Base-by-base conservation (phyloP, 177 flowering plant genomes). In the Vitis hybrid region DNA sequence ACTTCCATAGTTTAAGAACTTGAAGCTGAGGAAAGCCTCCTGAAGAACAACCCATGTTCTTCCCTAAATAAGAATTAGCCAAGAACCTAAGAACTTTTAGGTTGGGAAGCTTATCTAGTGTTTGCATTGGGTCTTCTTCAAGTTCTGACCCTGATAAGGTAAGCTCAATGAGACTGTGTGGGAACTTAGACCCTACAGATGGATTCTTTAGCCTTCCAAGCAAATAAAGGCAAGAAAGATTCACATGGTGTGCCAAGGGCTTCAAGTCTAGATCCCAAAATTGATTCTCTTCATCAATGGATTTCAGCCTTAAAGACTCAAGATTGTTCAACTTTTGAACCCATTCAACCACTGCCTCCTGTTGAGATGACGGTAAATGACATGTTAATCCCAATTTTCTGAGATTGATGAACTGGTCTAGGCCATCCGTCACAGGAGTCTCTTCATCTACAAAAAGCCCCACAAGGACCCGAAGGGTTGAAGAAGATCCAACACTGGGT, bases 61-160 rank as follows among this genome's bases (percentile, higher is more conserved):
- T 29, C 22, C 70, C 65, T 3, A 16, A n/a, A 49, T 58, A 72
- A 14, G 75, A 72, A 1, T 57, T 33, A 6, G 69, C 50, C 8
- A 64, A 59, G 5, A 71, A 49, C 45, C 67, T 57, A 33, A 71
- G 45, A 39, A 39, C 45, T 39, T 39, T 39, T 39, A 39, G 9
- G 45, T 39, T 39, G 45, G 45, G 45, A 56, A 71, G 68, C 64
- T 71, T 10, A 14, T 59, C 74, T 10, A 71, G 69, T 13, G 15
- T 50, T 45, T 39, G 64, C 74, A 71, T 71, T 15, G 74, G 74
- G 56, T 71, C 74, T 3, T 56, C 16, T 13, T 1, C 12, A 31
- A 71, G 64, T 12, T 26, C 22, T 5, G 75, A 65, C 12, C 60
- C 33, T 0, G 75, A 72, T 33, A 72, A 51, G 45, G 75, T 65